Percentiles rank a stretch among this genome's conserved stretches.
Conservation (phyloP, 2,329 filamentous ascomycete genomes). For the Calycina herbarum region DNA sequence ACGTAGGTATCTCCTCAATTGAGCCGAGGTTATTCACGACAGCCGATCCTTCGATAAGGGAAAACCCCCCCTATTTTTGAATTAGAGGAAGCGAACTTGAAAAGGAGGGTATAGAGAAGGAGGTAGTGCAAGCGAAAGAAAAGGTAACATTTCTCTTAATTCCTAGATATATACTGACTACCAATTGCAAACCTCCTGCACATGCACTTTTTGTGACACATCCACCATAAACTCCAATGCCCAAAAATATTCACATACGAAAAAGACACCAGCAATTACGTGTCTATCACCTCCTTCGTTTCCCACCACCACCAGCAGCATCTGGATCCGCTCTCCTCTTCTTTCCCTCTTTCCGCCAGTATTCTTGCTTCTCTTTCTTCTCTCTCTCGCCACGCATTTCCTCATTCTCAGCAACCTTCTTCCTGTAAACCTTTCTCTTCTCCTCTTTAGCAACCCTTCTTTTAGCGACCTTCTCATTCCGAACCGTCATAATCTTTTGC, state of each 20-base stretch:
- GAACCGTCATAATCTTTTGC: conserved; percentile 87
- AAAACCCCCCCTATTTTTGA: no score
- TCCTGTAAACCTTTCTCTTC: conserved; percentile 74
- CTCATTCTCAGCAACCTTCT: conserved; percentile 76
- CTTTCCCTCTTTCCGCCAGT: conserved; percentile 87
- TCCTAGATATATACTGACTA: neutral
- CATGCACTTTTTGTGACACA: neutral
- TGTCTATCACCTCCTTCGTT: conserved; percentile 1
- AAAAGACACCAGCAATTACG: neutral
- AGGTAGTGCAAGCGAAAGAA: no score
- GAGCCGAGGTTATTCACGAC: conserved; percentile 9
- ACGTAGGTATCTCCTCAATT: neutral
- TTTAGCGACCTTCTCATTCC: conserved; percentile 89
- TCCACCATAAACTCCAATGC: neutral
- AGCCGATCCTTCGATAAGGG: neutral
- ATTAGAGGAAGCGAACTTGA: no score
- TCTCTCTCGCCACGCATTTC: conserved; percentile 86
- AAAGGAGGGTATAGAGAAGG: no score
- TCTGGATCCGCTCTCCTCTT: conserved; percentile 62
- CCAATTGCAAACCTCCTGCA: neutral
- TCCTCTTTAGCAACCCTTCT: conserved; percentile 84
- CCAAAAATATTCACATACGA: neutral
- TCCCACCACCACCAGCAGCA: conserved; percentile 43
- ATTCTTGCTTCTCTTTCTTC: conserved; percentile 90
- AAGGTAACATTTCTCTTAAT: no score